These are phyloP conservation scores for Phytophthora idaei DNA, from an alignment of 352 stramenopile genomes.

Conservation along the genomic window DNA sequence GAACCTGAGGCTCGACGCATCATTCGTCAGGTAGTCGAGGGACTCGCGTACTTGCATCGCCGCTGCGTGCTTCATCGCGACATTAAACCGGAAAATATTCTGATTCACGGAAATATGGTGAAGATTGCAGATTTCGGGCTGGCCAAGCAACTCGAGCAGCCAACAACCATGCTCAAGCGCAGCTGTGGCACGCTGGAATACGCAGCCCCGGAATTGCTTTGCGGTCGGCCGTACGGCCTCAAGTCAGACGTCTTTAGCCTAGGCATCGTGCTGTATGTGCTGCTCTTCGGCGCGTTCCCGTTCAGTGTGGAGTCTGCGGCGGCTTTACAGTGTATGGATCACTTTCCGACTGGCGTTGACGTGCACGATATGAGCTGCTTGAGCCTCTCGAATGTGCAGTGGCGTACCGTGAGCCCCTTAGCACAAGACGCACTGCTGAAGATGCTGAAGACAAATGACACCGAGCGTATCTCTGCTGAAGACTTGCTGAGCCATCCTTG, in stretches of 20 bases:
- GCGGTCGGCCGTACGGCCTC: constrained; percentile 67
- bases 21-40: constrained; percentile 64
- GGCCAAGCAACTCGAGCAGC: constrained; percentile 62
- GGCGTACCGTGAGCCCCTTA: constrained; percentile 52
- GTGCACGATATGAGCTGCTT: constrained; percentile 86
- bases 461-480: constrained; percentile 65
- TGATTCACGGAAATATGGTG: constrained; percentile 69
- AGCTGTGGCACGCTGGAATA: constrained; percentile 85
- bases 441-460: constrained; percentile 57
- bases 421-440: constrained; percentile 68
- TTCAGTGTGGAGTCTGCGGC: constrained; percentile 80
- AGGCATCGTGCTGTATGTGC: constrained; percentile 79
- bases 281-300: constrained; percentile 80
- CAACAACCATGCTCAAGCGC: constrained; percentile 55
- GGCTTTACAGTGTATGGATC: constrained; percentile 65
- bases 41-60: constrained; percentile 67
- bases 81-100: constrained; percentile 85
- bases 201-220: constrained; percentile 72
- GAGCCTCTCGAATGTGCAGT: constrained; percentile 57
- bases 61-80: constrained; percentile 75
- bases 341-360: constrained; percentile 64
- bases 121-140: constrained; percentile 86
- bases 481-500: constrained; percentile 70
- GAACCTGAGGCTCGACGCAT: constrained; percentile 63
- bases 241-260: constrained; percentile 85